These are phyloP conservation scores for Leishmania major DNA, from an alignment of 208 protist species.

Conservation along the genomic window DNA sequence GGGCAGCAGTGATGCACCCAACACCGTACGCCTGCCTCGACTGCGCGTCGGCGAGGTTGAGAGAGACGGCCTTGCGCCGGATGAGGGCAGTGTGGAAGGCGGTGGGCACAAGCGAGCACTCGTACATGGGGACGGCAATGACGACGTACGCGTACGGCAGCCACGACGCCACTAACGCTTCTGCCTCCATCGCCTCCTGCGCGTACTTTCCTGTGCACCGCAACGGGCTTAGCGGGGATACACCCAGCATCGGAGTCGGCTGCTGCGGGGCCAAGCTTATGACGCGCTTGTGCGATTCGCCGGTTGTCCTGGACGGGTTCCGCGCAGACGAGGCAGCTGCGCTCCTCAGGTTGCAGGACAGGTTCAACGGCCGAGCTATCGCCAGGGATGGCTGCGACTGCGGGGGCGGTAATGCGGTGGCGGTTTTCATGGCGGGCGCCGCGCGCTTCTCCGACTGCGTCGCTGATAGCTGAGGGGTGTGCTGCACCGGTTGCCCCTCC, in stretches of 20 bases:
- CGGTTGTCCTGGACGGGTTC: background rate
- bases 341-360: background rate
- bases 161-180: slow-evolving; percentile 39
- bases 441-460: background rate
- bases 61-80: slow-evolving; percentile 53
- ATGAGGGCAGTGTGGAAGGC: slow-evolving; percentile 39
- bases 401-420: background rate
- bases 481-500: too few species aligned
- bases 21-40: slow-evolving; percentile 57
- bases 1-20: slow-evolving; percentile 56
- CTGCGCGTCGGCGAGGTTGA: slow-evolving; percentile 47
- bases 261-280: slow-evolving; percentile 5
- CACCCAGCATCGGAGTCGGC: background rate
- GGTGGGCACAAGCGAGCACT: slow-evolving; percentile 55
- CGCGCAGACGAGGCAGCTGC: background rate
- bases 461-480: background rate
- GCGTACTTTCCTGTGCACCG: slow-evolving; percentile 28
- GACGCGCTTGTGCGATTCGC: slow-evolving; percentile 1
- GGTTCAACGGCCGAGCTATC: background rate
- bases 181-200: slow-evolving; percentile 23
- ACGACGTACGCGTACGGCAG: slow-evolving; percentile 63
- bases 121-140: slow-evolving; percentile 65
- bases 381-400: background rate
- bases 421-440: background rate
- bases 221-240: background rate